Percentiles rank a stretch among this genome's conserved stretches.
phyloP scores from a whole-genome alignment of 352 stramenopile genomes.

The Globisporangium middletonii region DNA sequence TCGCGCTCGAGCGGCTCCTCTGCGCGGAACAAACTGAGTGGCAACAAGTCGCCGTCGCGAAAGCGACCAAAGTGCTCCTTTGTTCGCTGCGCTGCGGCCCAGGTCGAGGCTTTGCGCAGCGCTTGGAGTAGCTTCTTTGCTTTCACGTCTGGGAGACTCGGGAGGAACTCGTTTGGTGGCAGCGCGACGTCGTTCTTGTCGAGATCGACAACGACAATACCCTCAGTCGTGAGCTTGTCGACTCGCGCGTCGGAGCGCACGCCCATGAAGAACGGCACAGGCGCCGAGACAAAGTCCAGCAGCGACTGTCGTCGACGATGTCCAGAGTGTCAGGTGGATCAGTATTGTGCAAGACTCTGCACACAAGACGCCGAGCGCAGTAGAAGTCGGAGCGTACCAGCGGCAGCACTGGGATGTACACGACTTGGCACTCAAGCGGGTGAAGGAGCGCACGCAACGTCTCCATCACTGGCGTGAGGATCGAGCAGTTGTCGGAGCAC shows the following conservation, averaged over 20 bases:
- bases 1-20: conserved; percentile 22
- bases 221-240: conserved; percentile 37
- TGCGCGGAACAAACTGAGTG: conserved; percentile 16
- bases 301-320: conserved; percentile 27
- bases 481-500: conserved; percentile 39
- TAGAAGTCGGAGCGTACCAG: conserved; percentile 21
- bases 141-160: conserved; percentile 46
- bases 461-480: conserved; percentile 59
- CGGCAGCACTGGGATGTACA: conserved; percentile 71
- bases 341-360: background rate
- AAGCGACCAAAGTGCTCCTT: conserved; percentile 21
- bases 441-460: conserved; percentile 54
- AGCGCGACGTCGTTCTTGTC: conserved; percentile 54
- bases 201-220: conserved; percentile 63
- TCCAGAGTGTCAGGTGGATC: background rate
- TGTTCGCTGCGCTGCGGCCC: conserved; percentile 30
- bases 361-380: background rate
- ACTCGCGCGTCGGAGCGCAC: conserved; percentile 37
- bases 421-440: conserved; percentile 65
- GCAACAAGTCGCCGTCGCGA: conserved; percentile 12
- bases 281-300: conserved; percentile 64
- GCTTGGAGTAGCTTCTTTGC: conserved; percentile 52
- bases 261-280: conserved; percentile 78
- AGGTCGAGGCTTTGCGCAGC: conserved; percentile 39
- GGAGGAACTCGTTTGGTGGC: conserved; percentile 36